A percentile compares a stretch with the other conserved stretches of the same genome.
Conservation (phyloP, 257 asterid genomes). For the Catharanthus roseus region DNA sequence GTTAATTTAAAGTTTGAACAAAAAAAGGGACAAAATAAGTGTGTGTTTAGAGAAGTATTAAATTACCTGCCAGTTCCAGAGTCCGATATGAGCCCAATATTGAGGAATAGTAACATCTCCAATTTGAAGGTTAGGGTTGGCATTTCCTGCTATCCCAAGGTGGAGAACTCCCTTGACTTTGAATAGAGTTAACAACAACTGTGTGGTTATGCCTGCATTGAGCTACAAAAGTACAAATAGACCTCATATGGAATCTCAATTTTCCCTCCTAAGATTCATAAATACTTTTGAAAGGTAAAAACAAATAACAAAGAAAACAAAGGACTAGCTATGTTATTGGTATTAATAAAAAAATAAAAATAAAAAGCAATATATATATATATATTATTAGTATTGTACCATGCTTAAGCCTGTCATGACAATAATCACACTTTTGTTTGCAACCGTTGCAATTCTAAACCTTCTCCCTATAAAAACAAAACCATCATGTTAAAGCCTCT, state of each 20-base stretch:
- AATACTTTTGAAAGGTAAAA: not conserved
- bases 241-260: not conserved
- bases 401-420: constrained; percentile 29
- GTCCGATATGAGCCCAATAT: constrained; percentile 48
- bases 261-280: not conserved
- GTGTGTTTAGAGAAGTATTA: no score
- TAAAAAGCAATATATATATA: no score
- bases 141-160: constrained; percentile 56
- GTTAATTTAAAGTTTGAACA: no score
- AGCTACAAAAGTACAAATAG: constrained; percentile 18
- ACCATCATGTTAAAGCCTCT: not conserved
- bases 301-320: not conserved
- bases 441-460: constrained; percentile 21
- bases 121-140: constrained; percentile 31
- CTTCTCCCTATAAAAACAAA: constrained; percentile 20
- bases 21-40: no score
- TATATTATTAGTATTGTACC: not conserved
- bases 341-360: no score
- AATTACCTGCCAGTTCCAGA: constrained; percentile 62
- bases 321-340: no score
- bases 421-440: constrained; percentile 15
- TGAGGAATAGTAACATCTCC: constrained; percentile 57
- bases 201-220: constrained; percentile 53
- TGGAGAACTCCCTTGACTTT: constrained; percentile 48
- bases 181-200: constrained; percentile 40